Evolutionary conservation across 805 yeast genomes (phyloP).

Genomic region (Cyberlindnera galapagoensis): DNA sequence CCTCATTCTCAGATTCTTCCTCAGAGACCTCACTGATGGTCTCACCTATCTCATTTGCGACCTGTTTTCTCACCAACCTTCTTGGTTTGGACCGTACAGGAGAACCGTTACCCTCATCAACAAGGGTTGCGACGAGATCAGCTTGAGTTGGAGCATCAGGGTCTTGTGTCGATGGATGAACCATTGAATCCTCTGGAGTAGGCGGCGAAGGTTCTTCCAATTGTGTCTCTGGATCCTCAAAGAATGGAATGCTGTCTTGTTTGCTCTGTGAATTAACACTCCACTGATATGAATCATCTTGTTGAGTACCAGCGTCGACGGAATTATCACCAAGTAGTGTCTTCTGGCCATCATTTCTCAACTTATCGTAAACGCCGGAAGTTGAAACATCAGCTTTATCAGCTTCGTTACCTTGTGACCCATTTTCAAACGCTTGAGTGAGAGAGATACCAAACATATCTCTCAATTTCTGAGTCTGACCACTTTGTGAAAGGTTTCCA

Average conservation of each 20-base stretch:
- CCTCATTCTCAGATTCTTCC: conserved; percentile 20
- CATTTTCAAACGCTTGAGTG: conserved; percentile 20
- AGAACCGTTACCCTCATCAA: no score
- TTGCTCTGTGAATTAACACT: neutral
- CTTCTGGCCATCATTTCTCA: conserved; percentile 9
- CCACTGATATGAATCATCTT: conserved; percentile 2
- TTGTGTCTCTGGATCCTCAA: conserved; percentile 10
- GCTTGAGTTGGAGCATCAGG: conserved; percentile 5
- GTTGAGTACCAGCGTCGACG: conserved; percentile 1
- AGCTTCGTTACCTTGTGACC: conserved; percentile 9
- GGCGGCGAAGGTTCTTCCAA: conserved; percentile 7
- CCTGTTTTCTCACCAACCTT: no score
- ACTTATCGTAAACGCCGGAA: conserved; percentile 7
- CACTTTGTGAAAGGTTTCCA: conserved; percentile 17
- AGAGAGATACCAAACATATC: conserved; percentile 13
- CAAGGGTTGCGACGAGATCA: neutral
- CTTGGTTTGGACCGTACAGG: no score
- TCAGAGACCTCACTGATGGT: conserved; percentile 18
- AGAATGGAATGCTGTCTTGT: neutral
- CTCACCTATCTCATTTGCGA: no score
- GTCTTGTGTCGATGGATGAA: conserved; percentile 1
- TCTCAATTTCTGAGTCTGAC: conserved; percentile 11
- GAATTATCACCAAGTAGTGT: conserved; percentile 7
- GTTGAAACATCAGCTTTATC: conserved; percentile 4
- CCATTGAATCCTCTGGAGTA: conserved; percentile 1